These are phyloP conservation scores for Colletotrichum agaves DNA, from an alignment of 2,329 filamentous ascomycete genomes.

Conservation along the genomic window DNA sequence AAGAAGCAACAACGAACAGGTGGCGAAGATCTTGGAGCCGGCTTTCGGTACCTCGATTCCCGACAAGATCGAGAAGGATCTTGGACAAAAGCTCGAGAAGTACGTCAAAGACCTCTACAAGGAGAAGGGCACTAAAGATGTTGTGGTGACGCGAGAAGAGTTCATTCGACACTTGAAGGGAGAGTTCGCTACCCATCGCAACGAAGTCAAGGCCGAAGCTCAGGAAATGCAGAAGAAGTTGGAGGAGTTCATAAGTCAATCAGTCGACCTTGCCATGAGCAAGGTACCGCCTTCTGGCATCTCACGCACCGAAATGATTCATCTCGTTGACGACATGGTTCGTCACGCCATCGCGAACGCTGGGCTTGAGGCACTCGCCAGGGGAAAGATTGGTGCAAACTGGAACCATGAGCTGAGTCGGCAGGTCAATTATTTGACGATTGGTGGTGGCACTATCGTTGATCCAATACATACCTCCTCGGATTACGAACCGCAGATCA, in stretches of 20 bases:
- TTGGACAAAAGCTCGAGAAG: constrained; percentile 47
- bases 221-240: constrained; percentile 49
- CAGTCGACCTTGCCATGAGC: constrained; percentile 42
- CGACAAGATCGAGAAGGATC: constrained; percentile 46
- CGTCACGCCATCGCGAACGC: constrained; percentile 55
- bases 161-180: constrained; percentile 57
- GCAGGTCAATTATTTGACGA: constrained; percentile 79
- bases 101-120: constrained; percentile 51
- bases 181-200: constrained; percentile 51
- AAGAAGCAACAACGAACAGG: constrained; percentile 57
- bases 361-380: constrained; percentile 59
- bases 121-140: constrained; percentile 45
- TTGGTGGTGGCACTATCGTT: constrained; percentile 72
- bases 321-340: constrained; percentile 55
- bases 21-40: constrained; percentile 40
- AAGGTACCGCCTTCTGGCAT: constrained; percentile 46
- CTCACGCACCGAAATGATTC: constrained; percentile 52
- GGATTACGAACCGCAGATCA: constrained; percentile 56
- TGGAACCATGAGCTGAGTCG: constrained; percentile 57
- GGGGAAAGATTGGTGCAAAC: constrained; percentile 57
- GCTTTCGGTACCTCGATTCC: constrained; percentile 41
- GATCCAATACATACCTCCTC: constrained; percentile 70
- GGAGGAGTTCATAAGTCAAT: constrained; percentile 46
- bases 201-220: constrained; percentile 55
- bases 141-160: constrained; percentile 59